phyloP scores from a whole-genome alignment of 805 yeast species.

The Ogataea naganishii region DNA sequence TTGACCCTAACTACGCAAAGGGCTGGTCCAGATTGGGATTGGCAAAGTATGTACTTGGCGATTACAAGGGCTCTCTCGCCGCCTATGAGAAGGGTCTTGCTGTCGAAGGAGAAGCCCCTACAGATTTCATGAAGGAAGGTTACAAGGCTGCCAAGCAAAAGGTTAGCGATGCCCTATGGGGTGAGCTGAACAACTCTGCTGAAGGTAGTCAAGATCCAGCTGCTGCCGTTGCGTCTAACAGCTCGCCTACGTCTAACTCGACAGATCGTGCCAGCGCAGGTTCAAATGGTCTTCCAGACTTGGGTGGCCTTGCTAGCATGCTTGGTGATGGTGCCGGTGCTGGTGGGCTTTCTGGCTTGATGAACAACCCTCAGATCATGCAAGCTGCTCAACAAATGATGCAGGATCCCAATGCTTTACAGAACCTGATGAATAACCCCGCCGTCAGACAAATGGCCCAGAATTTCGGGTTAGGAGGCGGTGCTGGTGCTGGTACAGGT shows the following conservation, averaged over 20 bases:
- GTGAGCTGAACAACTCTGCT: slow-evolving; percentile 43
- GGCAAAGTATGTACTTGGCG: slow-evolving; percentile 92
- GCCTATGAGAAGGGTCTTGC: slow-evolving; percentile 87
- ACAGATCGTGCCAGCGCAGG: slow-evolving; percentile 20
- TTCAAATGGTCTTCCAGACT: slow-evolving; percentile 65
- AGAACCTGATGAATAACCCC: slow-evolving; percentile 72
- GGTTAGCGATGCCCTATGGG: slow-evolving; percentile 74
- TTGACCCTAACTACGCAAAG: slow-evolving; percentile 77
- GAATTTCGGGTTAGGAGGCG: slow-evolving; percentile 57
- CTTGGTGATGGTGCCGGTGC: slow-evolving; percentile 58
- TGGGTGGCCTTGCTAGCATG: slow-evolving; percentile 65
- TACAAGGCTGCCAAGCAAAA: slow-evolving; percentile 88
- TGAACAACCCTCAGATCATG: slow-evolving; percentile 89
- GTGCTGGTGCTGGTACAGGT: slow-evolving; percentile 9
- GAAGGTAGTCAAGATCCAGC: slow-evolving; percentile 11
- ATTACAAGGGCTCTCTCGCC: slow-evolving; percentile 78
- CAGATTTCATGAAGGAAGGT: slow-evolving; percentile 88
- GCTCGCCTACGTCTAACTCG: slow-evolving; percentile 13
- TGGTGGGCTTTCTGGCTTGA: slow-evolving; percentile 57
- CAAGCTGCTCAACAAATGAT: slow-evolving; percentile 83
- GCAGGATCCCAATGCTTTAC: slow-evolving; percentile 76
- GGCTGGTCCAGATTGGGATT: slow-evolving; percentile 93
- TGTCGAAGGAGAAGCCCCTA: slow-evolving; percentile 74
- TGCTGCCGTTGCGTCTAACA: slow-evolving; percentile 12
- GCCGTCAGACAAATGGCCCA: slow-evolving; percentile 78